Base-by-base conservation (phyloP, 371 early-diverging fungal genomes). In the Mucor lusitanicus region DNA sequence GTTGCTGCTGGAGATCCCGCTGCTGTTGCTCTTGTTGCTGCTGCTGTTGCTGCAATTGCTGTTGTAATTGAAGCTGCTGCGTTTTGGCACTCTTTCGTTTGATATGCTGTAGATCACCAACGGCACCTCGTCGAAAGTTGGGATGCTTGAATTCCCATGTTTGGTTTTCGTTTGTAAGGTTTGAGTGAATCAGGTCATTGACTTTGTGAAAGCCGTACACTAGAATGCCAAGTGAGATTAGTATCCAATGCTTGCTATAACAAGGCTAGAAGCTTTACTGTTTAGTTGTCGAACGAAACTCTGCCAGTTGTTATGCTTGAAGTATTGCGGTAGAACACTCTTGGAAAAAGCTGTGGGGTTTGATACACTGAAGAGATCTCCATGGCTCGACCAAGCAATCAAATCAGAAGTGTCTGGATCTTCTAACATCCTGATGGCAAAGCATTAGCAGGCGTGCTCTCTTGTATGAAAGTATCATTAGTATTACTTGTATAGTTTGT, bases 271-370 rank as follows among this genome's bases (percentile, higher is more conserved):
- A 42, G 19, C 37, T 39, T 50, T 79, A 83, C 83, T 92, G 76
- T 96, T 95, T 12, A 94, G 80, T 77, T 94, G 95, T 42, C 95
- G 84, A 12, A 95, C 91, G 83, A 96, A 95, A 56, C 90, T 90
- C 61, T 90, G 88, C 82, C 92, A 89, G 71, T 96, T 94, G 70
- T 88, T 92, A 80, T 95, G 94, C 72, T 93, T 94, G 75, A 94
- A 95, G 74, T 92, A 89, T 59, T 85, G 88, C 11, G 93, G 91
- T 54, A 97, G 67, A 0, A 85, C 81, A 3, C 69, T 66, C 57
- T 82, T 85, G 33, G 84, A 82, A 40, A 85, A 85, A n/a, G 74
- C 63, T 0, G 88, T 88, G 6, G 87, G 85, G 62, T 88, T 86
- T 4, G 84, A 79, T 13, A 90, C 90, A 62, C 87, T 84, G 59